phyloP scores from a whole-genome alignment of 495 filamentous ascomycete species.

The Chaetomium tenue region DNA sequence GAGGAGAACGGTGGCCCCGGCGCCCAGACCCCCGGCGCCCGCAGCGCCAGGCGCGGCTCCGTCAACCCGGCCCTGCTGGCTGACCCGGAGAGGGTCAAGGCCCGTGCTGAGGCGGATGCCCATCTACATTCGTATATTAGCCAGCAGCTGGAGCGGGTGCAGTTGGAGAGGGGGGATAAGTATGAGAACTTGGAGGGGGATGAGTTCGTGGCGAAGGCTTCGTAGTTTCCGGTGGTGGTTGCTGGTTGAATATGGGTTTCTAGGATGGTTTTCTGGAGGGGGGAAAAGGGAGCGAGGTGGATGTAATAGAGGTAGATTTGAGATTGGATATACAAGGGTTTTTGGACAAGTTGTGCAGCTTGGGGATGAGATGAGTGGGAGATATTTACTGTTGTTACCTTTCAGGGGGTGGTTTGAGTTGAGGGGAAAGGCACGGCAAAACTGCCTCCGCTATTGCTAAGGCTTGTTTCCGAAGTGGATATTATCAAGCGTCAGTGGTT shows the following conservation, averaged over 20 bases:
- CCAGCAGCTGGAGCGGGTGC: slow-evolving; percentile 64
- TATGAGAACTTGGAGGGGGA: slow-evolving; percentile 39
- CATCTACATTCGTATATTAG: slow-evolving; percentile 70
- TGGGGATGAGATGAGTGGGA: neutral
- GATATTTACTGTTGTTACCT: neutral
- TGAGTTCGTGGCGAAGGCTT: slow-evolving; percentile 49
- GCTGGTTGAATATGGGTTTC: neutral
- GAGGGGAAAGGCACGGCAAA: neutral
- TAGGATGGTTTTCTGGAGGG: neutral
- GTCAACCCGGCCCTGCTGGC: slow-evolving; percentile 31
- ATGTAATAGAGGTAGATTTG: slow-evolving; percentile 12
- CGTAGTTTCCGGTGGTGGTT: neutral
- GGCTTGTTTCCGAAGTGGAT: too few species aligned
- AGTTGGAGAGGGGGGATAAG: slow-evolving; percentile 36
- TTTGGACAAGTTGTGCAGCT: neutral
- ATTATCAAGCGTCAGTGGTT: slow-evolving; percentile 40
- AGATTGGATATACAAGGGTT: neutral
- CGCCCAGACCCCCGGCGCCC: slow-evolving; percentile 23
- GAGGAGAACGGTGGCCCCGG: slow-evolving; percentile 32
- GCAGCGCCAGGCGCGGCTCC: slow-evolving; percentile 34
- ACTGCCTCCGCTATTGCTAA: too few species aligned
- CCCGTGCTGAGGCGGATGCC: slow-evolving; percentile 56
- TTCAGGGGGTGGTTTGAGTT: neutral
- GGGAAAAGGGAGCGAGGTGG: too few species aligned
- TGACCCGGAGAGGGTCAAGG: slow-evolving; percentile 40